A percentile compares a stretch with the other conserved stretches of the same genome.
Conservation (phyloP, 2,329 filamentous ascomycete species). For the Colletotrichum navitas region DNA sequence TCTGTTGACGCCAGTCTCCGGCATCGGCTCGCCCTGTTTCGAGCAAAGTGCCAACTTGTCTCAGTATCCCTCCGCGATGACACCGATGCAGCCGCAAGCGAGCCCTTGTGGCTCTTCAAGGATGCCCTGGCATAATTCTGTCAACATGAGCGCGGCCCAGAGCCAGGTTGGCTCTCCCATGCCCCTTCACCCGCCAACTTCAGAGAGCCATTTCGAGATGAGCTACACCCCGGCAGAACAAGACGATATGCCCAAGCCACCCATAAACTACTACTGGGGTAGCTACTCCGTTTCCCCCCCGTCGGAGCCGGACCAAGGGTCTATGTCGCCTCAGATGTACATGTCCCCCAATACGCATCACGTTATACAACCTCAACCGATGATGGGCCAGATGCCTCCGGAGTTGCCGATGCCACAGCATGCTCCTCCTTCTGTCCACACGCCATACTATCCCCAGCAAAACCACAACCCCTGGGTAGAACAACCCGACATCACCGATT, state of each 20-base stretch:
- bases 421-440: constrained; percentile 13
- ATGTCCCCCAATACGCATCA: constrained; percentile 2
- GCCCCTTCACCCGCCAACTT: constrained; percentile 53
- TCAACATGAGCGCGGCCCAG: constrained; percentile 57
- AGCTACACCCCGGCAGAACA: constrained; percentile 53
- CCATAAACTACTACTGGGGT: constrained; percentile 52
- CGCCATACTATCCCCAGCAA: constrained; percentile 19
- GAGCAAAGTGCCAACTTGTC: constrained; percentile 57
- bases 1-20: constrained; percentile 66
- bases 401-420: constrained; percentile 29
- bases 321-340: constrained; percentile 29
- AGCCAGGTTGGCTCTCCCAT: constrained; percentile 62
- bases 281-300: constrained; percentile 51
- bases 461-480: constrained; percentile 1
- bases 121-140: constrained; percentile 59
- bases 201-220: constrained; percentile 55
- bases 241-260: constrained; percentile 54
- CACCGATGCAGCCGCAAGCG: constrained; percentile 57
- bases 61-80: constrained; percentile 55
- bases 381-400: constrained; percentile 19
- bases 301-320: constrained; percentile 31
- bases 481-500: constrained; percentile 3
- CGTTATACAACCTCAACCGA: constrained; percentile 16
- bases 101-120: constrained; percentile 62
- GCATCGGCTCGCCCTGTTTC: constrained; percentile 61